These are phyloP conservation scores for Ceratocystis colombiana DNA, from an alignment of 2,329 filamentous ascomycete species.

Conservation along the genomic window DNA sequence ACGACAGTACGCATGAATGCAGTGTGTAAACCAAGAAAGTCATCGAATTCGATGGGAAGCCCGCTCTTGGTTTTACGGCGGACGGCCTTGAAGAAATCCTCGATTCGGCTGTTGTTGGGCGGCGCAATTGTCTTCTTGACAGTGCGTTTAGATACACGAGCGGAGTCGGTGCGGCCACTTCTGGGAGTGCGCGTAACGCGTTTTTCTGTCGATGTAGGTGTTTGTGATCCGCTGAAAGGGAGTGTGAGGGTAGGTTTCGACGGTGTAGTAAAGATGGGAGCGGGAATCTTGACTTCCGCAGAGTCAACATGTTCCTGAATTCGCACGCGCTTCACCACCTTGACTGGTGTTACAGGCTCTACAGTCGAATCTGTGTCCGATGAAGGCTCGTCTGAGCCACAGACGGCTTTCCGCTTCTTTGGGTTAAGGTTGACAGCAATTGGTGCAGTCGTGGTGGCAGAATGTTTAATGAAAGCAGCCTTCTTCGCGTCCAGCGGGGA, in stretches of 20 bases:
- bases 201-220: slow-evolving; percentile 21
- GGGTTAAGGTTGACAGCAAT: slow-evolving; percentile 28
- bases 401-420: slow-evolving; percentile 36
- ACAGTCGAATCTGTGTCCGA: neutral
- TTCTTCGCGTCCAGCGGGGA: slow-evolving; percentile 33
- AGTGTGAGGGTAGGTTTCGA: slow-evolving; percentile 11
- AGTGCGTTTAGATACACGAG: slow-evolving; percentile 22
- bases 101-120: slow-evolving; percentile 29
- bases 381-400: slow-evolving; percentile 29
- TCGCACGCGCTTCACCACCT: slow-evolving; percentile 24
- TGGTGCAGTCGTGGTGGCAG: neutral
- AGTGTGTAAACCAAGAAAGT: slow-evolving; percentile 54
- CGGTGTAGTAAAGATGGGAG: slow-evolving; percentile 20
- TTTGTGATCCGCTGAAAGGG: slow-evolving; percentile 14
- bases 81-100: slow-evolving; percentile 34
- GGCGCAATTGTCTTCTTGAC: slow-evolving; percentile 26
- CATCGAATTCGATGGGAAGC: slow-evolving; percentile 45
- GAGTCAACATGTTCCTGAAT: slow-evolving; percentile 24
- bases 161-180: slow-evolving; percentile 23
- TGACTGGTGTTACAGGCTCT: slow-evolving; percentile 18
- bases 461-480: slow-evolving; percentile 8
- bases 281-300: slow-evolving; percentile 13
- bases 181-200: slow-evolving; percentile 24
- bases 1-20: slow-evolving; percentile 59
- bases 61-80: slow-evolving; percentile 29